Conservation (phyloP, 106 monocot genomes). For the Cymbidium sinense region DNA sequence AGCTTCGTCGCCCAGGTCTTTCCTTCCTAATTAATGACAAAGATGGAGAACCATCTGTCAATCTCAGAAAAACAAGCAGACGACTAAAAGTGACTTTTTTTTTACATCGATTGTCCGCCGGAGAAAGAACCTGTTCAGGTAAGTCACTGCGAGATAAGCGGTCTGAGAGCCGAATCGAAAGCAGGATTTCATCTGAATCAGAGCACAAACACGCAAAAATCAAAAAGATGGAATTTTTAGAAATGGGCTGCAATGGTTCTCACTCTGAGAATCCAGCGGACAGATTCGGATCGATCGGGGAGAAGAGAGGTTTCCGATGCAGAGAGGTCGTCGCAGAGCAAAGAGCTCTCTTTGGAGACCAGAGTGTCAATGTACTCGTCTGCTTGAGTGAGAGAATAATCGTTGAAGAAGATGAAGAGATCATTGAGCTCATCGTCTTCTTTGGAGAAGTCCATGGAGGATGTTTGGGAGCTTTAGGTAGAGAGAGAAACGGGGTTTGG, state of each 20-base stretch:
- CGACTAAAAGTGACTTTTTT: not conserved
- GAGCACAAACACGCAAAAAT: too few relatives aligned
- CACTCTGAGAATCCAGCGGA: slow-evolving; percentile 69
- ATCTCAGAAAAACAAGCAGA: not conserved
- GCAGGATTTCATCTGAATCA: slow-evolving; percentile 35
- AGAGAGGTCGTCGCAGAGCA: not conserved
- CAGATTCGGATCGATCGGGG: slow-evolving; percentile 31
- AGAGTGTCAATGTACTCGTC: slow-evolving; percentile 55
- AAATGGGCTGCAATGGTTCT: not conserved
- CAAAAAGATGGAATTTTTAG: not conserved
- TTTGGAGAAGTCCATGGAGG: slow-evolving; percentile 2
- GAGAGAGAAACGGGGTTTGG: too few relatives aligned
- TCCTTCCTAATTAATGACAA: slow-evolving; percentile 20
- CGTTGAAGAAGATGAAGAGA: not conserved
- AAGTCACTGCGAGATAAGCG: slow-evolving; percentile 26
- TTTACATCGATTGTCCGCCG: slow-evolving; percentile 18
- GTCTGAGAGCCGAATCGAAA: slow-evolving; percentile 42
- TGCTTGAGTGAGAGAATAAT: slow-evolving; percentile 1
- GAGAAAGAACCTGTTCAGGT: slow-evolving; percentile 27
- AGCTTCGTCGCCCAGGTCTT: slow-evolving; percentile 48
- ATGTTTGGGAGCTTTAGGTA: not conserved
- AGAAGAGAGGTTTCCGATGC: slow-evolving; percentile 17
- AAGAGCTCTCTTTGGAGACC: slow-evolving; percentile 32
- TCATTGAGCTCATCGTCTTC: slow-evolving; percentile 21
- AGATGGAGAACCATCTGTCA: not conserved